Evolutionary conservation across 2,329 filamentous ascomycete species (phyloP), one percentile per base, ranked within the genome.

Genomic region (Pestalotiopsis sp.): DNA sequence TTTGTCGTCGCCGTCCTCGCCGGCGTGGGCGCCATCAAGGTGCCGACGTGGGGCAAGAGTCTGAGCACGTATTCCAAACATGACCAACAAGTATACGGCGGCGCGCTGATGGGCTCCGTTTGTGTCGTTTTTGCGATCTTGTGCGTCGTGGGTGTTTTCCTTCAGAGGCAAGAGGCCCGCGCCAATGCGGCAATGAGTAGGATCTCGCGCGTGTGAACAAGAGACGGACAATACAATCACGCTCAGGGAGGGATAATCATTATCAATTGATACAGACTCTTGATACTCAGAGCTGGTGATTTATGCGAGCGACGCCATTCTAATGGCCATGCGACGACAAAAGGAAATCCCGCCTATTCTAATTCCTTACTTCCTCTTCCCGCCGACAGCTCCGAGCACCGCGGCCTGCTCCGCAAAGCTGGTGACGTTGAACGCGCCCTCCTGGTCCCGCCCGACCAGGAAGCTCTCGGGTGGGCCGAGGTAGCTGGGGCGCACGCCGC

Each of bases 401-500:
- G 52, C 31, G 13, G 31, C 61, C 66, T 69, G 65, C 36, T 68
- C 74, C 59, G 76, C 73, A 72, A 84, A 84, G 58, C 78, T 82
- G 7, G 78, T 81, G 68, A 79, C 78, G 31, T 80, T 77, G 67
- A 80, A 80, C 17, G 63, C 68, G 7, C 82, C 83, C 56, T 76
- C 64, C 68, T 74, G 66, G 66, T 85, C 83, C 25, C 81, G 75
- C 0, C 83, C 83, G 1, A 83, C 75, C 12, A 84, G 72, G 70
- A 86, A 86, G 65, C 85, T 88, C 81, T 88, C 86, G 0, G 86
- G 87, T 4, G 87, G 87, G 0, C 87, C 87, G 2, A 90, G 77
- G 72, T 88, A 89, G 63, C 84, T 87, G 17, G 81, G 77, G 66
- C 86, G 77, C 2, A 88, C 82, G 5, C 87, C 87, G 1, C 87